A percentile compares a stretch with the other conserved stretches of the same genome.
Conservation (phyloP, 352 stramenopile genomes). For the Phytophthora rubi region DNA sequence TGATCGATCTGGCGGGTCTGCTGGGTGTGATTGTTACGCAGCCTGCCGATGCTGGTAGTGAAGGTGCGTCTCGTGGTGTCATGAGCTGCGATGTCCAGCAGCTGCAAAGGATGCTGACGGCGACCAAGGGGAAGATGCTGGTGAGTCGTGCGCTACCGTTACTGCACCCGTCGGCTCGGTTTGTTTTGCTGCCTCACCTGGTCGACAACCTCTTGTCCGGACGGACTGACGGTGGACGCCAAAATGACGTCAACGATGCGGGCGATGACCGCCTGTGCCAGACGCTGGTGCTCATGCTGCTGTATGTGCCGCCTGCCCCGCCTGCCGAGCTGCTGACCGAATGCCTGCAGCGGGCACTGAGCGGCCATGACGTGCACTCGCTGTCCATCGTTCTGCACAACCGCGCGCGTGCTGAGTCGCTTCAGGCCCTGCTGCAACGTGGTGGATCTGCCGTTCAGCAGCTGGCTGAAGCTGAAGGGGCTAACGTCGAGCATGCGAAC, state of each 20-base stretch:
- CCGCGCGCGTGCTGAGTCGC: conserved; percentile 65
- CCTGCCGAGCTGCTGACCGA: conserved; percentile 69
- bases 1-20: conserved; percentile 71
- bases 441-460: conserved; percentile 63
- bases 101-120: conserved; percentile 62
- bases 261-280: conserved; percentile 75
- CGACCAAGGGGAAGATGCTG: conserved; percentile 76
- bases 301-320: conserved; percentile 81
- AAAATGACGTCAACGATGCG: conserved; percentile 40
- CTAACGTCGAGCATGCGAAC: conserved; percentile 28
- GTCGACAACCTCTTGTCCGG: conserved; percentile 69
- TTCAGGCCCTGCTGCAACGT: conserved; percentile 80
- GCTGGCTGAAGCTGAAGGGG: conserved; percentile 37
- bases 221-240: conserved; percentile 38
- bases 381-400: conserved; percentile 80
- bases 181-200: conserved; percentile 73
- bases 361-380: conserved; percentile 61
- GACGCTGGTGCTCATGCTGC: conserved; percentile 80
- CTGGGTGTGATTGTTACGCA: conserved; percentile 59
- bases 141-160: conserved; percentile 79
- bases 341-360: conserved; percentile 64
- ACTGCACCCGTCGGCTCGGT: conserved; percentile 80
- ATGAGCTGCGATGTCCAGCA: conserved; percentile 63
- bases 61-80: conserved; percentile 22
- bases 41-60: conserved; percentile 14